These are phyloP conservation scores for Viola odorata DNA, from an alignment of 345 rosid genomes.

Conservation along the genomic window DNA sequence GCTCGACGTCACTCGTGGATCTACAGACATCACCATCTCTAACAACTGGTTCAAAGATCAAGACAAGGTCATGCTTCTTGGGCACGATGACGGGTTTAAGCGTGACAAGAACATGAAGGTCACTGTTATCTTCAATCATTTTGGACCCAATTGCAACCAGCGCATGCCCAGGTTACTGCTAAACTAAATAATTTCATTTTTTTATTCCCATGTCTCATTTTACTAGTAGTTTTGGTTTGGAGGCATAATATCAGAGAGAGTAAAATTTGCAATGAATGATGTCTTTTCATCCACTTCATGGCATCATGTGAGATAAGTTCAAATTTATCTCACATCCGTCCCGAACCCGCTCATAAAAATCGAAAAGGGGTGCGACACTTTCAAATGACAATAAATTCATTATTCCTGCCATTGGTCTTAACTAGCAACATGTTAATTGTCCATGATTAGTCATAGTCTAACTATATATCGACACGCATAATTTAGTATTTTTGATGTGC, in stretches of 20 bases:
- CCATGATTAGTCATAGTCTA: neutral
- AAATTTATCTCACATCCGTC: too few species aligned
- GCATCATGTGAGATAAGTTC: too few species aligned
- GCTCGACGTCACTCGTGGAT: constrained; percentile 60
- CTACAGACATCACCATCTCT: constrained; percentile 47
- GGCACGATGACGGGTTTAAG: constrained; percentile 59
- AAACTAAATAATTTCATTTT: neutral
- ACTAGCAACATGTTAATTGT: neutral
- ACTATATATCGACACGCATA: neutral
- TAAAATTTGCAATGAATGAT: too few species aligned
- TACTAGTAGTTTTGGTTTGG: neutral
- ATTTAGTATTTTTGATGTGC: neutral
- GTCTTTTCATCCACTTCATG: too few species aligned
- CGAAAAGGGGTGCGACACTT: too few species aligned
- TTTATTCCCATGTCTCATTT: neutral
- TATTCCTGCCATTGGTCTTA: too few species aligned
- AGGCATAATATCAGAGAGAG: too few species aligned
- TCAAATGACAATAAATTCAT: too few species aligned
- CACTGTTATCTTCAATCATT: constrained; percentile 63
- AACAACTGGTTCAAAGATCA: constrained; percentile 78
- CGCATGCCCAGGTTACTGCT: constrained; percentile 62
- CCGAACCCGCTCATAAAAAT: too few species aligned
- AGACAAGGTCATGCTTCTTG: constrained; percentile 83
- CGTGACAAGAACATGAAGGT: constrained; percentile 62
- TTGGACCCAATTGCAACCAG: constrained; percentile 82